These are phyloP conservation scores for Calycina herbarum DNA, from an alignment of 2,329 filamentous ascomycete genomes.

Conservation along the genomic window DNA sequence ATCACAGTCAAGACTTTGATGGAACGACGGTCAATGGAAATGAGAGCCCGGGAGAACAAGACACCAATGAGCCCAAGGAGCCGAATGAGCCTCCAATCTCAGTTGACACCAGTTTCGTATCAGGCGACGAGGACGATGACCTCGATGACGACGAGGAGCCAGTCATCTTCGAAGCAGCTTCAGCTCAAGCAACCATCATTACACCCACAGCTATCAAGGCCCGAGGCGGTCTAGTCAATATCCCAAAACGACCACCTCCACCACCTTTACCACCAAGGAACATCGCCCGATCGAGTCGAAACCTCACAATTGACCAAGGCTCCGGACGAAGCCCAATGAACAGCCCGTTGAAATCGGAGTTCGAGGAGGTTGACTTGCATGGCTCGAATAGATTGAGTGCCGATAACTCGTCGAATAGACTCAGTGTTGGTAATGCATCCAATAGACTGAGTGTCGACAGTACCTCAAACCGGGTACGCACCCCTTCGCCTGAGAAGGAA, in stretches of 20 bases:
- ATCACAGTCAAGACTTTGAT: slow-evolving; percentile 34
- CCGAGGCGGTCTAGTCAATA: slow-evolving; percentile 79
- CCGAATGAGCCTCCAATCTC: slow-evolving; percentile 33
- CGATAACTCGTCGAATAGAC: background rate
- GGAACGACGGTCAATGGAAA: slow-evolving; percentile 37
- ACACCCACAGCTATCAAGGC: slow-evolving; percentile 52
- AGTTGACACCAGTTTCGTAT: slow-evolving; percentile 41
- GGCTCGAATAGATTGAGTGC: slow-evolving; percentile 21
- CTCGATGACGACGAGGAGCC: slow-evolving; percentile 48
- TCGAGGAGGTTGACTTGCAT: slow-evolving; percentile 38
- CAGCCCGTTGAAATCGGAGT: slow-evolving; percentile 21
- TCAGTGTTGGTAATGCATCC: background rate
- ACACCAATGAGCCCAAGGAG: slow-evolving; percentile 7
- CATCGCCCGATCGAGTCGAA: slow-evolving; percentile 49
- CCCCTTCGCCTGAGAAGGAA: background rate
- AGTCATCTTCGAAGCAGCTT: slow-evolving; percentile 67
- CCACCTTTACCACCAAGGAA: slow-evolving; percentile 72
- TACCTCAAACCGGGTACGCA: background rate
- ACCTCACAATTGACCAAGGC: slow-evolving; percentile 31
- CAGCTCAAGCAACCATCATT: slow-evolving; percentile 56
- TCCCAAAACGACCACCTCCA: slow-evolving; percentile 77
- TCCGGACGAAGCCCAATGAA: slow-evolving; percentile 28
- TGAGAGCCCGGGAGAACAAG: slow-evolving; percentile 28
- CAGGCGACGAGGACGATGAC: slow-evolving; percentile 46
- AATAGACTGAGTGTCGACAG: background rate